Conservation (phyloP, 176 grass and related monocot species). For the Rhipidocladum racemiflorum region DNA sequence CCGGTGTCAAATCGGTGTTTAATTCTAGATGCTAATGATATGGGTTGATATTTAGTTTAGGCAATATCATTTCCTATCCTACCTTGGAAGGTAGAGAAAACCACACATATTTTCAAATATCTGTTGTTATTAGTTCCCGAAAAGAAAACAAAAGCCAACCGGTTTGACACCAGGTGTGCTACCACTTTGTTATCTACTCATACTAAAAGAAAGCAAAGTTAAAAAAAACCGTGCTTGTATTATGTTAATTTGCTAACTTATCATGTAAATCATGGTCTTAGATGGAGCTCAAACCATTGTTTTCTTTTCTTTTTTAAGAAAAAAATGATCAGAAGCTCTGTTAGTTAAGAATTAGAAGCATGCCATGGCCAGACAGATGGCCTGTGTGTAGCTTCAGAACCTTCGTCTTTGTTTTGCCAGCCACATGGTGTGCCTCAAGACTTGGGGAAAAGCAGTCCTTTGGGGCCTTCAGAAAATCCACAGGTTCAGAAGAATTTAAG, state of each 20-base stretch:
- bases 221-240: not conserved
- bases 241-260: not conserved
- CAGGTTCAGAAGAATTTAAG: no score
- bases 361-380: no score
- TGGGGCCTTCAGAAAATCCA: no score
- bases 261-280: not conserved
- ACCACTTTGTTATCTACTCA: not conserved
- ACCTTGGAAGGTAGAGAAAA: not conserved
- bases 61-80: not conserved
- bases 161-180: not conserved
- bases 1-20: constrained; percentile 11
- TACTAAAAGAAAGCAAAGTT: not conserved
- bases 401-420: no score
- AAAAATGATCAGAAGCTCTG: no score
- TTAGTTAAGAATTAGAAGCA: no score
- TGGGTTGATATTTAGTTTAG: constrained; percentile 12
- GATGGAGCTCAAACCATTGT: no score
- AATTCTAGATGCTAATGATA: not conserved
- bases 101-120: not conserved
- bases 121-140: not conserved
- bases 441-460: no score
- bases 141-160: constrained; percentile 9
- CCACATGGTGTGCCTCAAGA: no score
- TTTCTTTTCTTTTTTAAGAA: no score
- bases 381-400: no score